Percentiles rank a stretch among this genome's conserved stretches.
Evolutionary conservation across 164 flowering plant genomes (phyloP).

Genomic region (Liriodendron chinense): DNA sequence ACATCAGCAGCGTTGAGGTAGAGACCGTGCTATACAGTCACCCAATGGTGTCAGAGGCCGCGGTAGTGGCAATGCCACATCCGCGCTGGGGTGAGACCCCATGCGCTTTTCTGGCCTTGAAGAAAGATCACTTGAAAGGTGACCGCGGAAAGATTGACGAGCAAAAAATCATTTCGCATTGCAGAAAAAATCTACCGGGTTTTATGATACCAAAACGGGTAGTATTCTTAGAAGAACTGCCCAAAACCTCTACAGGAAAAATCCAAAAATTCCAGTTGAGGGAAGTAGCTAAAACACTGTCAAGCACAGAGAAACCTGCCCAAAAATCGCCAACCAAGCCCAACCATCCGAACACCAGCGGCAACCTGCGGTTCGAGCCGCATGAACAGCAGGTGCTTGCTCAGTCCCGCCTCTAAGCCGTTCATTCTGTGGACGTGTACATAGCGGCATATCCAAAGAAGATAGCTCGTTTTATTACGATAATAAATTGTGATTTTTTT

Average conservation of each 20-base stretch:
- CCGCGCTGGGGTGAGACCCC: conserved; percentile 72
- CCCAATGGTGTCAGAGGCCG: conserved; percentile 61
- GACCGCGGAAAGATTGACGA: conserved; percentile 42
- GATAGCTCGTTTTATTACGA: no score
- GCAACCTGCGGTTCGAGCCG: neutral
- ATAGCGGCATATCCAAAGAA: no score
- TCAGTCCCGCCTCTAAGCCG: conserved; percentile 8
- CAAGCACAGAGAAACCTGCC: neutral
- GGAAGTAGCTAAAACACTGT: conserved; percentile 17
- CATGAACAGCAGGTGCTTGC: conserved; percentile 13
- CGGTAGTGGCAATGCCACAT: conserved; percentile 88
- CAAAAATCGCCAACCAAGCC: conserved; percentile 11
- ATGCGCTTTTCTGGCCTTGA: conserved; percentile 60
- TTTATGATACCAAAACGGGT: conserved; percentile 81
- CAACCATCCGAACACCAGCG: conserved; percentile 1
- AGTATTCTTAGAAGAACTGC: conserved; percentile 49
- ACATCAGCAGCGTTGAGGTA: conserved; percentile 81
- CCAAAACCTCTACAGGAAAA: conserved; percentile 68
- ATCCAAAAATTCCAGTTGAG: conserved; percentile 55
- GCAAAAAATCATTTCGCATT: conserved; percentile 44
- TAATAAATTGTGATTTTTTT: no score
- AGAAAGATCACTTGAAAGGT: conserved; percentile 37
- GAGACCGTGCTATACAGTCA: conserved; percentile 53
- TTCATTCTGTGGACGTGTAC: no score
- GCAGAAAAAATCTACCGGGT: conserved; percentile 51